A percentile compares a stretch with the other conserved stretches of the same genome.
Evolutionary conservation across 768 basidiomycete species (phyloP).

Genomic region (Tylopilus sp.): DNA sequence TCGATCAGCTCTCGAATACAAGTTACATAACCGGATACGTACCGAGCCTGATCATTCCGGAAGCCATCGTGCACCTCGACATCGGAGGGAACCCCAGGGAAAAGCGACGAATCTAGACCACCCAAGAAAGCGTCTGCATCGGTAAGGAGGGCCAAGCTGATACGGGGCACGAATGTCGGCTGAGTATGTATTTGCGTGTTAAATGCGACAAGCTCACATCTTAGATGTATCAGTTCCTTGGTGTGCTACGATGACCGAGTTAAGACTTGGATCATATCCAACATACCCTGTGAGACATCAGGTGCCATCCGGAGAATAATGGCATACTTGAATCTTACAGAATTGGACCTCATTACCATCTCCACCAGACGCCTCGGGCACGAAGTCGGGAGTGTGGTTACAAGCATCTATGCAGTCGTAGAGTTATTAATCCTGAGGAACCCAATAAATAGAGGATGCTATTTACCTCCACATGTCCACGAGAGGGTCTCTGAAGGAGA

Average conservation of each 20-base stretch:
- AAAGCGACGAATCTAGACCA: slow-evolving; percentile 38
- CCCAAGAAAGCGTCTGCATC: slow-evolving; percentile 35
- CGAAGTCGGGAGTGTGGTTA: slow-evolving; percentile 39
- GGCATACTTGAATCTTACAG: slow-evolving; percentile 30
- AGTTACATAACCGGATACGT: slow-evolving; percentile 5
- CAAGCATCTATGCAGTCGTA: slow-evolving; percentile 38
- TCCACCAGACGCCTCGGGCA: slow-evolving; percentile 43
- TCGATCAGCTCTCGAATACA: neutral
- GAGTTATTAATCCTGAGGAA: neutral
- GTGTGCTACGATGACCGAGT: slow-evolving; percentile 33
- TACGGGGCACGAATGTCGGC: neutral
- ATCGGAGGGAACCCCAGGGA: slow-evolving; percentile 40
- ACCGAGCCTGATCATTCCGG: slow-evolving; percentile 40
- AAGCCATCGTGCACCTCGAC: slow-evolving; percentile 48
- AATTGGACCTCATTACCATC: slow-evolving; percentile 38
- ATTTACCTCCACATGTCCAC: slow-evolving; percentile 53
- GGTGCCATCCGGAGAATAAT: neutral
- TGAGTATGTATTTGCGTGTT: slow-evolving; percentile 25
- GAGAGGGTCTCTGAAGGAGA: slow-evolving; percentile 32
- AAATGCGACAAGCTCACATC: slow-evolving; percentile 41
- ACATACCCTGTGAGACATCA: slow-evolving; percentile 21
- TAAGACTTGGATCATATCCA: slow-evolving; percentile 39
- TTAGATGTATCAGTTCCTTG: slow-evolving; percentile 27
- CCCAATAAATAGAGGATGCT: neutral
- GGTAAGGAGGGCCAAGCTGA: slow-evolving; percentile 36